phyloP scores from a whole-genome alignment of 305 asterid genomes.

The Fraxinus sp. region DNA sequence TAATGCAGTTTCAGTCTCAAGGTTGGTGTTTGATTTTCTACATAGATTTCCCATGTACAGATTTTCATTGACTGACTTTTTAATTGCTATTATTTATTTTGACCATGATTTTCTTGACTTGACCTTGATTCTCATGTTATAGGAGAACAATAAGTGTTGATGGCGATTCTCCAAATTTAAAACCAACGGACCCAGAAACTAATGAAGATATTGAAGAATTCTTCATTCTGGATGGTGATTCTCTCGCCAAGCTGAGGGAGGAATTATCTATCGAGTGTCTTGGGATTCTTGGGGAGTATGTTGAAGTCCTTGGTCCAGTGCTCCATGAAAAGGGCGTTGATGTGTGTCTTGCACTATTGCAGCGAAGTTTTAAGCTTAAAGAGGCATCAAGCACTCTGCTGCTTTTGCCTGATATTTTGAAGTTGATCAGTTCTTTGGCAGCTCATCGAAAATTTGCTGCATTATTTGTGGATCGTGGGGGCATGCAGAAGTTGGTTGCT shows the following conservation, averaged over 20 bases:
- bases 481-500: slow-evolving; percentile 82
- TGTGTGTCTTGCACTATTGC: slow-evolving; percentile 85
- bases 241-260: slow-evolving; percentile 82
- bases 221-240: slow-evolving; percentile 53
- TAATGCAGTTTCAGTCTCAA: slow-evolving; percentile 60
- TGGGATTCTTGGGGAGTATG: slow-evolving; percentile 84
- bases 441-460: slow-evolving; percentile 97
- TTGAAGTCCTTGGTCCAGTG: slow-evolving; percentile 99
- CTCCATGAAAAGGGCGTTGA: slow-evolving; percentile 97
- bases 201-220: slow-evolving; percentile 65
- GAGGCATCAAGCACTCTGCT: slow-evolving; percentile 49
- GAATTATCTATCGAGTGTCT: slow-evolving; percentile 94
- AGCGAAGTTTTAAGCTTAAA: slow-evolving; percentile 63
- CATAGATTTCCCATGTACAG: slow-evolving; percentile 13
- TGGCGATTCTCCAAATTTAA: slow-evolving; percentile 52
- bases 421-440: slow-evolving; percentile 87
- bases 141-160: slow-evolving; percentile 51
- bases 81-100: not conserved
- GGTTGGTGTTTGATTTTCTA: slow-evolving; percentile 47
- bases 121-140: slow-evolving; percentile 15
- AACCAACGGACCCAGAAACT: slow-evolving; percentile 51
- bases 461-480: slow-evolving; percentile 90
- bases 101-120: slow-evolving; percentile 13
- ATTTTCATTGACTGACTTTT: slow-evolving; percentile 10
- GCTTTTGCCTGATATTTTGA: slow-evolving; percentile 83